Conservation (phyloP, 2,329 filamentous ascomycete genomes). For the Alternaria metachromatica region DNA sequence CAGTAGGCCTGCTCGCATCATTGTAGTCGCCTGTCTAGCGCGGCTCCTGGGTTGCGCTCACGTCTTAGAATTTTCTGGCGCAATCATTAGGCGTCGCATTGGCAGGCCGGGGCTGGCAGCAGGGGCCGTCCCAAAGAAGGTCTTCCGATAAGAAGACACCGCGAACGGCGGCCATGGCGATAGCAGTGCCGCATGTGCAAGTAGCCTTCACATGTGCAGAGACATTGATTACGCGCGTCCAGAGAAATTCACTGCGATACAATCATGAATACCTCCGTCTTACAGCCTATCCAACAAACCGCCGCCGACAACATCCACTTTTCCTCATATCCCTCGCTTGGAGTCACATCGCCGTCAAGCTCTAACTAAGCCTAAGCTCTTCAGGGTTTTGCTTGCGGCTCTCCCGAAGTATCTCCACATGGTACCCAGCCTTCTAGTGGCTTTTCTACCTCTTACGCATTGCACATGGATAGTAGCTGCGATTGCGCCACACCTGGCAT, state of each 20-base stretch:
- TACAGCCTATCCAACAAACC: not conserved
- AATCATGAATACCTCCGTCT: not conserved
- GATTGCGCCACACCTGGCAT: slow-evolving; percentile 14
- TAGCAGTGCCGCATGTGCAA: slow-evolving; percentile 4
- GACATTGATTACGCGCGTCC: not conserved
- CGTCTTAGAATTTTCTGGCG: slow-evolving; percentile 18
- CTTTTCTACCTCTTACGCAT: not conserved
- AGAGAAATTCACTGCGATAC: not conserved
- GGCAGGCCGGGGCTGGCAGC: not conserved
- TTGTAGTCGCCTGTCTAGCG: slow-evolving; percentile 9
- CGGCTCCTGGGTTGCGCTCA: slow-evolving; percentile 1
- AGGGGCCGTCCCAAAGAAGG: slow-evolving; percentile 27
- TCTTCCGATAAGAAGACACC: slow-evolving; percentile 28
- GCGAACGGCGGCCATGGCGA: slow-evolving; percentile 33
- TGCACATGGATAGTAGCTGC: not conserved
- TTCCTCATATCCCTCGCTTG: not conserved
- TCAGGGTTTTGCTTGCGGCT: slow-evolving; percentile 6
- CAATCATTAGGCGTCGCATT: slow-evolving; percentile 1
- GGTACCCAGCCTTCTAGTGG: not conserved
- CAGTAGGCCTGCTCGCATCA: slow-evolving; percentile 16
- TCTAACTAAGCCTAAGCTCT: not conserved
- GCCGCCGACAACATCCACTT: not conserved
- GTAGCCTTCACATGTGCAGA: not conserved
- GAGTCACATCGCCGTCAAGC: not conserved
- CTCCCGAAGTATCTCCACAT: slow-evolving; percentile 4